Evolutionary conservation across 306 rosid genomes (phyloP).

Genomic region (Inga oerstediana): DNA sequence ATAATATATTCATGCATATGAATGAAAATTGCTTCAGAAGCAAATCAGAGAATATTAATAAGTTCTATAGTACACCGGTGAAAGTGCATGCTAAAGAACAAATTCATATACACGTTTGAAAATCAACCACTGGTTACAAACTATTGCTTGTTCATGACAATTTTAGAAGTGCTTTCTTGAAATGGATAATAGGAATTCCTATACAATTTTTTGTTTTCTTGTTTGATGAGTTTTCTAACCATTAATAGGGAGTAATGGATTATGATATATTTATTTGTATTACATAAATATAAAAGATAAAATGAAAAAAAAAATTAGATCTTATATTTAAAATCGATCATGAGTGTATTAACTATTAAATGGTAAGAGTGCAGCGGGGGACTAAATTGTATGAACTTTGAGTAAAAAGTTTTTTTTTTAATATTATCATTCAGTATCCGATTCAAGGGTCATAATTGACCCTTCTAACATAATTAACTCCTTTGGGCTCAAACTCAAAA

Average conservation of each 20-base stretch:
- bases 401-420: no score
- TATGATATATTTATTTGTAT: no score
- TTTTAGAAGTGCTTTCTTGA: background rate
- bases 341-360: no score
- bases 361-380: no score
- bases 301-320: no score
- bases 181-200: background rate
- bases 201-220: background rate
- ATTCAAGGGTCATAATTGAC: accelerated
- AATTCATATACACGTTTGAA: background rate
- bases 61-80: background rate
- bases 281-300: no score
- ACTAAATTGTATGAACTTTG: no score
- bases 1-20: background rate
- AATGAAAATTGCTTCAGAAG: background rate
- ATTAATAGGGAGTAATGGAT: background rate
- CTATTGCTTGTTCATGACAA: background rate
- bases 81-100: background rate
- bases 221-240: background rate
- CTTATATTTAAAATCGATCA: no score
- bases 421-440: no score
- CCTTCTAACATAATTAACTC: no score
- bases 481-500: no score
- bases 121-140: background rate
- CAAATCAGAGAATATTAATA: background rate